Evolutionary conservation across 1,284 basidiomycete genomes (phyloP), one percentile per base, ranked within the genome.

Genomic region (Ganoderma resinaceum): DNA sequence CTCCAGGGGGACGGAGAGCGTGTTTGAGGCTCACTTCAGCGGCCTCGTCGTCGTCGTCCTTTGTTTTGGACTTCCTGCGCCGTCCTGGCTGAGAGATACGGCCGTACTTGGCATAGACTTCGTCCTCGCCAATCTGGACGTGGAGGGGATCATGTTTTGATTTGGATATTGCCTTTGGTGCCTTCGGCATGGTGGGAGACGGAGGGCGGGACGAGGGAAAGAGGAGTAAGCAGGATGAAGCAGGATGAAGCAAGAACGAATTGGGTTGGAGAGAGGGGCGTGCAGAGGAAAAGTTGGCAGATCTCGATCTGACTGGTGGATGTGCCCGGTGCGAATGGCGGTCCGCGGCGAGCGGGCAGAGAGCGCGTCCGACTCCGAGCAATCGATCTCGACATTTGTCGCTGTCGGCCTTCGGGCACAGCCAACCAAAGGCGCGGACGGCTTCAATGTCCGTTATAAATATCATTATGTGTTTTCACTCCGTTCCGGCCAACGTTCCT

Each of bases 121-220:
- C 91, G 78, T 97, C 95, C 70, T 91, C 90, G 65, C 88, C 85
- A 63, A 97, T 84, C 78, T 96, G 92, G 46, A 91, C 85, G 75
- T 92, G 89, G n/a, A 97, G 87, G 29, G 95, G 95, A 76, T 95
- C 94, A 79, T 95, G 95, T 75, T 95, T 84, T 26, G 84, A 78
- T 73, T 91, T 93, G 64, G 81, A 81, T 20, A 81, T 71, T 5
- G 84, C 71, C 78, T 87, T 90, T 70, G 82, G 78, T 8, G 83
- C 80, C 71, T 90, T 86, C 71, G 92, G 92, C 92, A 94, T 94
- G 70, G 63, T 59, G 43, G 20, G 49, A 46, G 9, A 18, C 53
- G 37, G 43, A 37, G 60, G 20, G 12, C 60, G 58, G 11, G 63
- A 57, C 37, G 42, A 60, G 29, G 53, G 38, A 33, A 62, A 31